Conservation (phyloP, 2,329 filamentous ascomycete species). For the Trichocomaceae sp. region DNA sequence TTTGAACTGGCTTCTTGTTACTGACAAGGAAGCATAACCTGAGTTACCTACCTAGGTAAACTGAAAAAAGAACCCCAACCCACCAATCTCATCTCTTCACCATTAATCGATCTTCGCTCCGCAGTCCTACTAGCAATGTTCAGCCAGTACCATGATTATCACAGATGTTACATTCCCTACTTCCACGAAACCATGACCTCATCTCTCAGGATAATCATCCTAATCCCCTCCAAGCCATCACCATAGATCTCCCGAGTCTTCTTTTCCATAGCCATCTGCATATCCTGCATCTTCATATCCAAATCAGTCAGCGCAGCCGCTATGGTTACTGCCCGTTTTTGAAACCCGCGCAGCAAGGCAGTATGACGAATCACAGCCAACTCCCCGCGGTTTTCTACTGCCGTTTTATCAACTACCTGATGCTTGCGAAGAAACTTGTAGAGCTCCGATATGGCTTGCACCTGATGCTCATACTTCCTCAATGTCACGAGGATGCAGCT, state of each 20-base stretch:
- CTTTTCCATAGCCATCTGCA: constrained; percentile 39
- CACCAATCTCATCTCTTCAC: background rate
- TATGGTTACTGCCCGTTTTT: constrained; percentile 14
- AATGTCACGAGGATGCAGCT: constrained; percentile 16
- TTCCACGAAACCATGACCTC: background rate
- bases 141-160: no score
- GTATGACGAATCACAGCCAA: background rate
- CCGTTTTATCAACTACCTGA: constrained; percentile 7
- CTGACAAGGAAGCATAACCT: no score
- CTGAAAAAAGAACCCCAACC: no score
- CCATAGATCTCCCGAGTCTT: constrained; percentile 49
- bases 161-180: no score
- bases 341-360: background rate
- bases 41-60: no score
- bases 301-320: constrained; percentile 14
- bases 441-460: constrained; percentile 13
- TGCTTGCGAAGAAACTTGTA: constrained; percentile 14
- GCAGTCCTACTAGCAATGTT: background rate
- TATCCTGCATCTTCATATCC: constrained; percentile 16
- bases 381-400: background rate
- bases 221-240: background rate
- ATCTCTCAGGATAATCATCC: background rate
- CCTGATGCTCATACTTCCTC: constrained; percentile 19
- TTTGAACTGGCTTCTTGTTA: no score
- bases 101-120: background rate